These are phyloP conservation scores for Grigorovia yakushimaensis DNA, from an alignment of 805 yeast species.

Conservation along the genomic window DNA sequence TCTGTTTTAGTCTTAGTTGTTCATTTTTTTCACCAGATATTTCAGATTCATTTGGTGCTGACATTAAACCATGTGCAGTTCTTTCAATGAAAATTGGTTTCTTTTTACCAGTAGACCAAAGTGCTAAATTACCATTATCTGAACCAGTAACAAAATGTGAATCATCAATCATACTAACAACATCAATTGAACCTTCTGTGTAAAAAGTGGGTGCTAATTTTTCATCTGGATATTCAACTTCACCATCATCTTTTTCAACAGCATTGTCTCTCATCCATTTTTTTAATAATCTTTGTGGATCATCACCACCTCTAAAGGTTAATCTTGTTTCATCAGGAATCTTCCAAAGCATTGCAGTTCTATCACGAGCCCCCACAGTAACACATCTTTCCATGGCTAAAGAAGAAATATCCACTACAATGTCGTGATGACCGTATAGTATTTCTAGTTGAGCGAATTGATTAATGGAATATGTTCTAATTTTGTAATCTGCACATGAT, in stretches of 20 bases:
- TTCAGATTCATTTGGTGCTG: conserved; percentile 38
- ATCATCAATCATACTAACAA: conserved; percentile 85
- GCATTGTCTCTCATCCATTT: conserved; percentile 28
- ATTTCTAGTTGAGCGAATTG: conserved; percentile 86
- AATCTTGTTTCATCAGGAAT: conserved; percentile 90
- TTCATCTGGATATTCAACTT: conserved; percentile 21
- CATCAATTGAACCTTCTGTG: conserved; percentile 83
- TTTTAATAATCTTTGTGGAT: conserved; percentile 34
- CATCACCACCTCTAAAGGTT: conserved; percentile 87
- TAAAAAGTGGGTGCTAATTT: conserved; percentile 34
- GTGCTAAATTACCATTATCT: conserved; percentile 81
- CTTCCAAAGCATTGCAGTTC: conserved; percentile 94
- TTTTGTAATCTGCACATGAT: conserved; percentile 84
- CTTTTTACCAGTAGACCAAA: conserved; percentile 88
- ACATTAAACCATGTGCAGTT: conserved; percentile 66
- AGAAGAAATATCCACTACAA: conserved; percentile 72
- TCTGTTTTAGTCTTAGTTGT: conserved; percentile 34
- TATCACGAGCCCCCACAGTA: conserved; percentile 90
- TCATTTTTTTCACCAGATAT: conserved; percentile 43
- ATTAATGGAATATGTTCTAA: conserved; percentile 76
- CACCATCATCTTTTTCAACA: conserved; percentile 24
- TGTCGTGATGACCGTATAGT: conserved; percentile 91
- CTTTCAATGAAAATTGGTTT: conserved; percentile 67
- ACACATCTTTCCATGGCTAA: conserved; percentile 84
- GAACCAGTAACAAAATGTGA: conserved; percentile 90